Evolutionary conservation across 441 rosid species (phyloP), one percentile per base, ranked within the genome.

Genomic region (Flueggea neowawraea): DNA sequence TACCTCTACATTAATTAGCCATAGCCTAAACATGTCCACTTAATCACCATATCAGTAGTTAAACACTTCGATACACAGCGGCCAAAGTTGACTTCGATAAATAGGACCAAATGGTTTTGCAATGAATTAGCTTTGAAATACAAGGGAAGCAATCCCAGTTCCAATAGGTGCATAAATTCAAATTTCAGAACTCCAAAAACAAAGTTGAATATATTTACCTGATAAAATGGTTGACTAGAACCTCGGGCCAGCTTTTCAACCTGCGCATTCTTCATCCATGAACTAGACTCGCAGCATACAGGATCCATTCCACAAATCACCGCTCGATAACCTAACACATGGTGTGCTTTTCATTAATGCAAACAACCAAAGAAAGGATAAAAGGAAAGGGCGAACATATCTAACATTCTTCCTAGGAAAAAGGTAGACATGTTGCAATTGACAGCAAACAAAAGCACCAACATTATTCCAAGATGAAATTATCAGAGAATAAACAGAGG

Each of bases 221-320:
- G 99, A 84, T 94, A 94, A 87, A 91, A 94, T 56, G 97, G 97
- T 75, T 91, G 99, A 66, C 73, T 82, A 70, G 88, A 67, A 61
- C 96, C 94, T 28, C 75, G 88, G 53, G 81, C 58, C 78, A 94
- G 70, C 74, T 94, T 91, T 52, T 89, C 90, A 57, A 89, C 75
- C 72, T 78, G 81, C 12, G 96, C 99, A 71, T 75, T 64, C 70
- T 91, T 96, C 88, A 87, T 87, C 99, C 97, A 94, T 12, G 96
- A 79, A 69, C 70, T 84, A 43, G 97, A 83, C 66, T 94, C 97
- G 69, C 90, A 84, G 79, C 97, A 94, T 51, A 86, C 76, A 5
- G 97, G 99, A 82, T 94, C 95, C 97, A 91, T 91, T 58, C 99
- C 99, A 62, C 97, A 91, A 70, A 94, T 75, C 49, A 94, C 94